Conservation (phyloP, 768 basidiomycete species). For the Suillus plorans region DNA sequence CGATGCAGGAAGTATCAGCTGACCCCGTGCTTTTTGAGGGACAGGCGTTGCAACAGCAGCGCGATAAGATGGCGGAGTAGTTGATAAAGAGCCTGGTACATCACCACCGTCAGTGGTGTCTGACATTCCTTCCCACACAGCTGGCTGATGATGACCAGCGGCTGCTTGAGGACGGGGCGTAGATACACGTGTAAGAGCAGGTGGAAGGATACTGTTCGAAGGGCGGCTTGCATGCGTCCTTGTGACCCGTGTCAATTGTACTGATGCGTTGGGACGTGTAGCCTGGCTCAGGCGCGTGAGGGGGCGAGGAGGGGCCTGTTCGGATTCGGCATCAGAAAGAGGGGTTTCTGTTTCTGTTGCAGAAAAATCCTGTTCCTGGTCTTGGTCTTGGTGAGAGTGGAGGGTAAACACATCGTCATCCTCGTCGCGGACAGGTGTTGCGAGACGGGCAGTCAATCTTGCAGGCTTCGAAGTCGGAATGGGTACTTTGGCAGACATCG, state of each 20-base stretch:
- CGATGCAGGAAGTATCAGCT: constrained; percentile 16
- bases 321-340: constrained; percentile 11
- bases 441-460: constrained; percentile 24
- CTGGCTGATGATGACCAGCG: constrained; percentile 13
- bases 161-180: constrained; percentile 29
- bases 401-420: constrained; percentile 44
- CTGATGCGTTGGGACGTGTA: constrained; percentile 11
- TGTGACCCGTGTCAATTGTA: constrained; percentile 12
- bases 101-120: constrained; percentile 35
- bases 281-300: constrained; percentile 5
- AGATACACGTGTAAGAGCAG: constrained; percentile 25
- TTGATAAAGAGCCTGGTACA: constrained; percentile 33
- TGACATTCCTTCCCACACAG: constrained; percentile 37
- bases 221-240: constrained; percentile 13
- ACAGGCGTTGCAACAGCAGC: constrained; percentile 31
- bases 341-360: constrained; percentile 20
- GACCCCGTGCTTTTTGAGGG: constrained; percentile 14
- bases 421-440: constrained; percentile 31
- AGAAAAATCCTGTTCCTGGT: constrained; percentile 22
- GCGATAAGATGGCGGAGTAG: constrained; percentile 50
- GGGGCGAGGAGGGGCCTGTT: constrained; percentile 7
- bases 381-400: constrained; percentile 40
- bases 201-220: constrained; percentile 26
- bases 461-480: constrained; percentile 18
- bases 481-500: constrained; percentile 16